Evolutionary conservation across 768 basidiomycete species (phyloP), one percentile per base, ranked within the genome.

Genomic region (Termitomyces sp.): DNA sequence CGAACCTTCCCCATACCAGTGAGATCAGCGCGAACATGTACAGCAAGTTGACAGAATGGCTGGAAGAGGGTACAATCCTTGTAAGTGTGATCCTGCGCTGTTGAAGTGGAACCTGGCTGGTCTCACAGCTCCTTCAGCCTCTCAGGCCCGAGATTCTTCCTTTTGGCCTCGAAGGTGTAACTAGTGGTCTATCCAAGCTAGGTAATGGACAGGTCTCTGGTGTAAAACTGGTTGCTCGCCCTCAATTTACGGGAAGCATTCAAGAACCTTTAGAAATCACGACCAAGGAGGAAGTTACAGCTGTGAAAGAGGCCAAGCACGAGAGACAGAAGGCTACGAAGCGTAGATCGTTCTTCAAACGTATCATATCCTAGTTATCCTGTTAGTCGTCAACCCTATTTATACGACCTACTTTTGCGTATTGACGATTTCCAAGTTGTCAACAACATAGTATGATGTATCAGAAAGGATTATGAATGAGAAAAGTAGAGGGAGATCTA

Each of bases 111-210:
- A 39, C 38, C 20, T 27, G n/a, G n/a, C n/a, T 16, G 16, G 18
- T 22, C 22, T 59, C 32, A 48, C 32, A 39, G 15, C 22, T 22
- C n/a, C 15, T 29, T 32, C 50, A 79, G 80, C 74, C 76, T 1
- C 79, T 77, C 61, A 64, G 62, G 18, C 66, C 73, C 4, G 76
- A 80, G 55, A 61, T 75, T 16, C 49, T 83, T 3, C 69, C 71
- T 0, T 67, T 68, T 33, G 81, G 81, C 10, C 64, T 83, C 16
- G 68, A 63, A 40, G 79, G 75, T 11, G 74, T 82, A 41, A 60
- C 63, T 33, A 66, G 67, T 18, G 81, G 73, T 13, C 61, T 82
- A 50, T 68, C 68, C 56, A 69, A 69, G 50, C 61, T 80, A 53
- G 66, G 70, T 57, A 62, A 67, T 10, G 68, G 72, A 23, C 65